phyloP scores from a whole-genome alignment of 2,329 filamentous ascomycete genomes.

The Aspergillus intermedius region DNA sequence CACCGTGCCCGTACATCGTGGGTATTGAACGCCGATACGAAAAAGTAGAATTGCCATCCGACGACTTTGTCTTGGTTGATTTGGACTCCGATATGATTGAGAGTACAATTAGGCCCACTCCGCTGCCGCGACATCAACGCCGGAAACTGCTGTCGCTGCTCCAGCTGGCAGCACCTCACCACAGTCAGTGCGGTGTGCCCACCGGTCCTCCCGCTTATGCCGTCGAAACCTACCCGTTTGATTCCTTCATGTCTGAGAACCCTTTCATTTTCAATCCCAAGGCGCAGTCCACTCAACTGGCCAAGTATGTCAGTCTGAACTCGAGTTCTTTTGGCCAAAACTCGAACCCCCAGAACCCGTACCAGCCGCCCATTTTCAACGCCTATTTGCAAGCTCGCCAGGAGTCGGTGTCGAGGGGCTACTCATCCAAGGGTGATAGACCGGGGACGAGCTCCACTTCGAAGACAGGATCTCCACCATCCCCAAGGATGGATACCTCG shows the following conservation, averaged over 20 bases:
- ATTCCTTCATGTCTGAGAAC: slow-evolving; percentile 84
- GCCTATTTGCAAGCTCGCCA: slow-evolving; percentile 74
- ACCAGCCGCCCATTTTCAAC: slow-evolving; percentile 72
- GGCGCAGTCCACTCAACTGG: slow-evolving; percentile 64
- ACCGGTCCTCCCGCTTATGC: slow-evolving; percentile 89
- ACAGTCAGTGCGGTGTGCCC: slow-evolving; percentile 75
- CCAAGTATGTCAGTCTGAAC: slow-evolving; percentile 82
- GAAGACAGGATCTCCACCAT: slow-evolving; percentile 49
- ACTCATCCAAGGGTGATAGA: slow-evolving; percentile 53
- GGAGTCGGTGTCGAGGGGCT: slow-evolving; percentile 45
- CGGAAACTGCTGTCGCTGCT: slow-evolving; percentile 83
- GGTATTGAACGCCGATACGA: slow-evolving; percentile 85
- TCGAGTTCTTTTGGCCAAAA: slow-evolving; percentile 75
- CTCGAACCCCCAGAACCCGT: slow-evolving; percentile 45
- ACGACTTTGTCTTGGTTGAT: slow-evolving; percentile 93
- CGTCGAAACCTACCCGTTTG: slow-evolving; percentile 84
- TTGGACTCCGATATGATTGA: slow-evolving; percentile 87
- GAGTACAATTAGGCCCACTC: slow-evolving; percentile 68
- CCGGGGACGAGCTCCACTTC: slow-evolving; percentile 64
- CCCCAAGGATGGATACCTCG: slow-evolving; percentile 53
- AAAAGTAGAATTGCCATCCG: slow-evolving; percentile 64
- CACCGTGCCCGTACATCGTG: slow-evolving; percentile 93
- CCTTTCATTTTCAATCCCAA: slow-evolving; percentile 69
- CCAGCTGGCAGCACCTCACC: slow-evolving; percentile 84
- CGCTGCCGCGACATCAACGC: slow-evolving; percentile 79